Percentiles rank a stretch among this genome's conserved stretches.
phyloP scores from a whole-genome alignment of 768 basidiomycete species.

The Pleurotus pulmonarius region DNA sequence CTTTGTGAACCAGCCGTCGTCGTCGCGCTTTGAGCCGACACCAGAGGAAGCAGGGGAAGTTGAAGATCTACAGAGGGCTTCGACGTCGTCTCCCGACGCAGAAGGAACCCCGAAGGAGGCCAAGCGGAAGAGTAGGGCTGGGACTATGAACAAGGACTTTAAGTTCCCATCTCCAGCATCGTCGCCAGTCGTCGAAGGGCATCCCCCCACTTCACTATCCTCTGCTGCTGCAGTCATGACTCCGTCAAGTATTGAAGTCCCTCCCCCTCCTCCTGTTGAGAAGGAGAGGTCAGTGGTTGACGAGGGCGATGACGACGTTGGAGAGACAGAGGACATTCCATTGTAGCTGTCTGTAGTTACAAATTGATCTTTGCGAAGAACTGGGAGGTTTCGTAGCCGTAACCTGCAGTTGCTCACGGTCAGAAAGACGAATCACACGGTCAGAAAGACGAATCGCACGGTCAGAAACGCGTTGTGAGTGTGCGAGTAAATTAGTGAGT shows the following conservation, averaged over 20 bases:
- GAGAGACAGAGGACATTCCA: conserved; percentile 73
- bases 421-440: too few relatives aligned
- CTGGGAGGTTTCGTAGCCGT: too few relatives aligned
- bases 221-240: conserved; percentile 35
- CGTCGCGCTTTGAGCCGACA: conserved; percentile 43
- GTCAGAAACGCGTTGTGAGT: too few relatives aligned
- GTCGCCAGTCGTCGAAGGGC: conserved; percentile 21
- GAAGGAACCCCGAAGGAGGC: too few relatives aligned
- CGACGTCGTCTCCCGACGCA: conserved; percentile 18
- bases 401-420: too few relatives aligned
- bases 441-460: too few relatives aligned
- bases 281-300: conserved; percentile 56
- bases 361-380: too few relatives aligned
- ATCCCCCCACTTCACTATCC: conserved; percentile 15
- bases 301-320: conserved; percentile 70
- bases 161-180: conserved; percentile 55
- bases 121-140: conserved; percentile 51
- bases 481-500: too few relatives aligned
- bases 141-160: conserved; percentile 78
- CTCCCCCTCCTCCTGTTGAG: conserved; percentile 75
- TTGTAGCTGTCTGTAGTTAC: conserved; percentile 24
- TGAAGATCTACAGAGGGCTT: conserved; percentile 21
- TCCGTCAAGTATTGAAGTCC: conserved; percentile 69
- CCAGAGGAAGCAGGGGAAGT: conserved; percentile 38
- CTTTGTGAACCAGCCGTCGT: conserved; percentile 37